Base-by-base conservation (phyloP, 1,139 yeast genomes). In the Scheffersomyces quercinus region DNA sequence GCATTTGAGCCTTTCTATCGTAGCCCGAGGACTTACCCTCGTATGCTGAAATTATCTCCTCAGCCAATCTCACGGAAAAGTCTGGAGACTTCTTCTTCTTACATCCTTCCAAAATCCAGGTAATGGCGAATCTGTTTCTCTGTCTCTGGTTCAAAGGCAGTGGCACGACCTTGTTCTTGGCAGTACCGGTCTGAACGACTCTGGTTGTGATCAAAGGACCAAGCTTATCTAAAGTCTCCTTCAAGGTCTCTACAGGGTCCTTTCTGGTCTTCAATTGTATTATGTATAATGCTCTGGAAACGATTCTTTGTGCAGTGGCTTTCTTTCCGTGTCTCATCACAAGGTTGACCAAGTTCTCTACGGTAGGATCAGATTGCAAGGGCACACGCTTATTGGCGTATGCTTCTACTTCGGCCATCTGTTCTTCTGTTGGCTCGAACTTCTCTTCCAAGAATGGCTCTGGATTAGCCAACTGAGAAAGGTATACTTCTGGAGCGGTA, bases 301-400 rank as follows among this genome's bases (percentile, higher is more conserved):
- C 76, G 42, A 78, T 74, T 56, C 79, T 85, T 60, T 85, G 86
- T 1, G 99, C 97, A 42, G 77, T 72, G 42, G 89, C 81, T 64
- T 91, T 93, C 64, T 85, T 83, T 40, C 99, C 99, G 59, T 88
- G 84, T 60, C 89, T 82, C 99, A 95, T 95, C 47, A 93, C 83
- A 68, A 90, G 77, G 62, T 91, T 89, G 44, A 88, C 83, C 56
- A 93, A 79, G 54, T 87, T 87, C 42, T 84, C 83, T 42, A 93
- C 76, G 29, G 85, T 79, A 12, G 88, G 85, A 54, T 91, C 96
- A 30, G 72, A 68, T 54, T 76, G 72, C 24, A 73, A 62, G 13
- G 97, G 96, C 30, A 88, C 68, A 15, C 81, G 77, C 46, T 73
- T 68, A 36, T 68, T 73, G 44, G 76, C 70, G 45, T 85, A 68